Percentiles rank a stretch among this genome's conserved stretches.
These are phyloP conservation scores for Syzygium grande DNA, from an alignment of 345 rosid genomes.

Conservation along the genomic window DNA sequence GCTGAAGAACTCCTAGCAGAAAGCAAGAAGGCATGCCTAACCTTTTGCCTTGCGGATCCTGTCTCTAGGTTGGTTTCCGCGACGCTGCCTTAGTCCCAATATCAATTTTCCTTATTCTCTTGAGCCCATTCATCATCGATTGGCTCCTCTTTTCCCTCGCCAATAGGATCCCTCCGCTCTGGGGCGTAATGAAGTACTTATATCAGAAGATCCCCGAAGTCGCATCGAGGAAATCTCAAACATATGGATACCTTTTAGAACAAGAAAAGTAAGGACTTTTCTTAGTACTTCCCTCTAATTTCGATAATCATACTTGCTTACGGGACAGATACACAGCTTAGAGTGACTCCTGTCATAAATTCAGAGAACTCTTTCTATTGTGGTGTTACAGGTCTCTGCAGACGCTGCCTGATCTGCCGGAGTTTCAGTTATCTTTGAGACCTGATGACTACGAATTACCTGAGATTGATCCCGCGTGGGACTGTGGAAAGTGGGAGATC, in stretches of 20 bases:
- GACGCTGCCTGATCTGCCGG: constrained; percentile 75
- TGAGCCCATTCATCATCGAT: neutral
- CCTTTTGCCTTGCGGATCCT: constrained; percentile 71
- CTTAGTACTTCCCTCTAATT: neutral
- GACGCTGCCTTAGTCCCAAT: neutral
- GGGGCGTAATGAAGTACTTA: constrained; percentile 84
- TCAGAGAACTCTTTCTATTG: neutral
- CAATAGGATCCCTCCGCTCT: constrained; percentile 65
- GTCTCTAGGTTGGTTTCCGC: constrained; percentile 52
- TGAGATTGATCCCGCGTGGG: constrained; percentile 48
- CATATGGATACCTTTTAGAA: constrained; percentile 73
- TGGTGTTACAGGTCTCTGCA: constrained; percentile 49
- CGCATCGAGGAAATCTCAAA: constrained; percentile 75
- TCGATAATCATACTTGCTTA: neutral
- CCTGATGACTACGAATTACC: constrained; percentile 74
- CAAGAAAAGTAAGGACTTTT: constrained; percentile 69
- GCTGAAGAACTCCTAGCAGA: constrained; percentile 70
- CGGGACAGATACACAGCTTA: neutral
- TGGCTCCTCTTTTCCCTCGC: neutral
- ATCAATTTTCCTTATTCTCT: neutral
- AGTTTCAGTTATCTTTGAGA: constrained; percentile 72
- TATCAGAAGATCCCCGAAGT: constrained; percentile 90
- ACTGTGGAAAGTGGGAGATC: constrained; percentile 39
- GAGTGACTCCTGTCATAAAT: neutral
- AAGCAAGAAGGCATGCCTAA: constrained; percentile 85